Conservation (phyloP, 1,284 basidiomycete genomes). For the Pseudomicrostroma phylloplanum region DNA sequence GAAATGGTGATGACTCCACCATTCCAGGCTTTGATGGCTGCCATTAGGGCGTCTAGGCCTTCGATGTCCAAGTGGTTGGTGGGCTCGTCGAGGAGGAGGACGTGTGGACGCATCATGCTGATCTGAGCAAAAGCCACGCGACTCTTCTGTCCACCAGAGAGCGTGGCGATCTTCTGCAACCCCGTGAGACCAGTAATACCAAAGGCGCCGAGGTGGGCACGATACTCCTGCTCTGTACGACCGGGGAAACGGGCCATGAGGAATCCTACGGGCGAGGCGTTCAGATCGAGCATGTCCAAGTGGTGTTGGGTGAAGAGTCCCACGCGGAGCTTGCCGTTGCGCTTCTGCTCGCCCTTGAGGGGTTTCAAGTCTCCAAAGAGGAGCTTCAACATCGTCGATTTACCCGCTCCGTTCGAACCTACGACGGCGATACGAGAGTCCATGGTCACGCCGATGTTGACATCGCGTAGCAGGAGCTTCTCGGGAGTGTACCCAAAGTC, state of each 20-base stretch:
- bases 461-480: slow-evolving; percentile 68
- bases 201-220: slow-evolving; percentile 90
- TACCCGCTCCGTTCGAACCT: slow-evolving; percentile 46
- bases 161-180: slow-evolving; percentile 63
- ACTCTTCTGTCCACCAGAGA: slow-evolving; percentile 85
- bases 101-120: slow-evolving; percentile 80
- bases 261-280: slow-evolving; percentile 84
- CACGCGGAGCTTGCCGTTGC: slow-evolving; percentile 76
- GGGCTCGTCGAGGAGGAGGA: slow-evolving; percentile 96
- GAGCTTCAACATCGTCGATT: slow-evolving; percentile 91
- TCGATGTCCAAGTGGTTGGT: slow-evolving; percentile 89
- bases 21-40: slow-evolving; percentile 79
- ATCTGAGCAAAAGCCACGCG: slow-evolving; percentile 92
- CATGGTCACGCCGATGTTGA: slow-evolving; percentile 70
- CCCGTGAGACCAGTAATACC: slow-evolving; percentile 96
- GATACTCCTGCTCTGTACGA: slow-evolving; percentile 92
- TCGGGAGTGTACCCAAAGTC: slow-evolving; percentile 83
- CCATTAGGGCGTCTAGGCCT: slow-evolving; percentile 90
- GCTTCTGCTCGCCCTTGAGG: slow-evolving; percentile 70
- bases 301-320: slow-evolving; percentile 69
- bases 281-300: slow-evolving; percentile 77
- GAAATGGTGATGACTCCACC: slow-evolving; percentile 63
- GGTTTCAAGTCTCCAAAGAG: slow-evolving; percentile 73
- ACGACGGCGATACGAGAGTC: slow-evolving; percentile 43
- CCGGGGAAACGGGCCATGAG: slow-evolving; percentile 86